These are phyloP conservation scores for Kluyveromyces marxianus DNA, from an alignment of 1,139 yeast genomes.

Conservation along the genomic window DNA sequence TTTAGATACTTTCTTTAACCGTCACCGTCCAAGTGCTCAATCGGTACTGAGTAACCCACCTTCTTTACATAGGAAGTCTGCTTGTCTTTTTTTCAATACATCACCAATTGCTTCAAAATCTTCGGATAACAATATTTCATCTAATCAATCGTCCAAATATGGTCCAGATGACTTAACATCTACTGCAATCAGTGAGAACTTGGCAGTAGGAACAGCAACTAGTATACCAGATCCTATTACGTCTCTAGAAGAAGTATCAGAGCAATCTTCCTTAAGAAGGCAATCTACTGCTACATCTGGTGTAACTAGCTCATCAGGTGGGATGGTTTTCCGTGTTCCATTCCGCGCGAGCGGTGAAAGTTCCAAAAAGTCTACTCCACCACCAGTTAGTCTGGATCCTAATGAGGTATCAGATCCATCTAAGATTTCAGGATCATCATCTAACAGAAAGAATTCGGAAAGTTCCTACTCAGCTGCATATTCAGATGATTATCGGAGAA, in stretches of 20 bases:
- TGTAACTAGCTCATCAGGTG: constrained; percentile 26
- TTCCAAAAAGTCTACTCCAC: constrained; percentile 7
- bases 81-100: background rate
- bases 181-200: background rate
- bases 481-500: background rate
- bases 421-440: background rate
- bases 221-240: background rate
- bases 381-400: constrained; percentile 3
- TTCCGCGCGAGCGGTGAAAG: constrained; percentile 40
- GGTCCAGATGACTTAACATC: background rate
- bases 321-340: constrained; percentile 51
- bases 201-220: background rate
- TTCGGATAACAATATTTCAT: background rate
- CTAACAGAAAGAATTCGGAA: constrained; percentile 21
- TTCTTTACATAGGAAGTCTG: constrained; percentile 1
- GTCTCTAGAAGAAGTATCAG: background rate
- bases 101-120: background rate
- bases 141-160: background rate
- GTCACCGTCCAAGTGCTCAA: background rate
- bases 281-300: constrained; percentile 2
- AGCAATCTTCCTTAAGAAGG: constrained; percentile 1
- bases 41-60: constrained; percentile 1
- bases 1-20: constrained; percentile 1
- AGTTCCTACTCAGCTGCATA: constrained; percentile 1
- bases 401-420: background rate